Conservation (phyloP, 495 filamentous ascomycete species). For the Aspergillus haitiensis region DNA sequence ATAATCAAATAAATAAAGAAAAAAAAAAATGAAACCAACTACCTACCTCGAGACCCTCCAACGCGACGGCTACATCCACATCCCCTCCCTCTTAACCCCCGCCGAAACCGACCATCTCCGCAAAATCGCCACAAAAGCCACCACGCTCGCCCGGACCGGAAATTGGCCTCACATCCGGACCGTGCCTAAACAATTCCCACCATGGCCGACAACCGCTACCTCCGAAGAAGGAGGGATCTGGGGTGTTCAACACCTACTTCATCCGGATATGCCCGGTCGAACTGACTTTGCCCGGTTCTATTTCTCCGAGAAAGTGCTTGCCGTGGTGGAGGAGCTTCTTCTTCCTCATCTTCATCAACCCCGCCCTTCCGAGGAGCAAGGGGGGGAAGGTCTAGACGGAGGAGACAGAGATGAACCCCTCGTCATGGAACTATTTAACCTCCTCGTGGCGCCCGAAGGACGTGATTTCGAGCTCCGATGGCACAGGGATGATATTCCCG, state of each 20-base stretch:
- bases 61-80: constrained; percentile 50
- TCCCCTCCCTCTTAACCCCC: constrained; percentile 49
- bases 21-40: constrained; percentile 8
- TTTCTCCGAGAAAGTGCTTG: constrained; percentile 61
- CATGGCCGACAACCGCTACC: constrained; percentile 59
- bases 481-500: constrained; percentile 76
- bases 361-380: background rate
- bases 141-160: constrained; percentile 57
- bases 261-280: constrained; percentile 61
- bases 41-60: constrained; percentile 45
- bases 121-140: constrained; percentile 52
- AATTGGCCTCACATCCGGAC: constrained; percentile 78
- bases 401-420: constrained; percentile 44
- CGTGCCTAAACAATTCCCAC: constrained; percentile 83
- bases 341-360: background rate
- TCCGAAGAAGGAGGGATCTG: constrained; percentile 67
- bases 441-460: constrained; percentile 66
- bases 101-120: constrained; percentile 55
- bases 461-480: constrained; percentile 67
- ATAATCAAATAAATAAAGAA: too few species aligned
- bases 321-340: constrained; percentile 57
- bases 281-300: constrained; percentile 60
- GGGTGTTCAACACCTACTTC: constrained; percentile 81
- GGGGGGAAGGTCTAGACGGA: constrained; percentile 26
- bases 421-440: constrained; percentile 80